A percentile compares a stretch with the other conserved stretches of the same genome.
Evolutionary conservation across 371 early-diverging fungal species (phyloP).

Genomic region (Mortierella sp.): DNA sequence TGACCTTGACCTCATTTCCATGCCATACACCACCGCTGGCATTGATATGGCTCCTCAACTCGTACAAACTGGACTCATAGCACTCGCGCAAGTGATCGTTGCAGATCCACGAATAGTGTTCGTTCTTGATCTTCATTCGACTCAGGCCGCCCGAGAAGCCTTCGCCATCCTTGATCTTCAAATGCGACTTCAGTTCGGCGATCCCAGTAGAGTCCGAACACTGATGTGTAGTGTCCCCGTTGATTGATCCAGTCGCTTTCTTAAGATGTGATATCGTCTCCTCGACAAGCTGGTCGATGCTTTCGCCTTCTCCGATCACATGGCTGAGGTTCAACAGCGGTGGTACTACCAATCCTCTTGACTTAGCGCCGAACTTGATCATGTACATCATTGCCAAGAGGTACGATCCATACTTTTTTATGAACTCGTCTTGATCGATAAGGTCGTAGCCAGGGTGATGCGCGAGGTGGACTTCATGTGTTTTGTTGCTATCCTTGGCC

Average conservation of each 20-base stretch:
- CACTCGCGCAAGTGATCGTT: neutral
- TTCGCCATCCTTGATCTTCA: neutral
- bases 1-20: neutral
- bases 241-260: neutral
- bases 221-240: neutral
- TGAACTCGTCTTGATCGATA: neutral
- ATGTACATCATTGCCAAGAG: conserved; percentile 4
- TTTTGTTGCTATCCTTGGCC: no score
- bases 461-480: conserved; percentile 4
- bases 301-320: neutral
- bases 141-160: neutral
- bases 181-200: neutral
- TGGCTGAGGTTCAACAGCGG: neutral
- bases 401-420: conserved; percentile 5
- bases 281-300: neutral
- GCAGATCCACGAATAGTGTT: neutral
- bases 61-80: neutral
- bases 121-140: neutral
- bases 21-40: neutral
- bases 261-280: neutral
- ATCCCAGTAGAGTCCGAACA: neutral
- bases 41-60: neutral
- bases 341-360: conserved; percentile 1
- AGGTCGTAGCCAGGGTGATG: conserved; percentile 11
- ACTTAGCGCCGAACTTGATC: conserved; percentile 1